Evolutionary conservation across 2,329 filamentous ascomycete genomes (phyloP).

Genomic region (Xylaria sp.): DNA sequence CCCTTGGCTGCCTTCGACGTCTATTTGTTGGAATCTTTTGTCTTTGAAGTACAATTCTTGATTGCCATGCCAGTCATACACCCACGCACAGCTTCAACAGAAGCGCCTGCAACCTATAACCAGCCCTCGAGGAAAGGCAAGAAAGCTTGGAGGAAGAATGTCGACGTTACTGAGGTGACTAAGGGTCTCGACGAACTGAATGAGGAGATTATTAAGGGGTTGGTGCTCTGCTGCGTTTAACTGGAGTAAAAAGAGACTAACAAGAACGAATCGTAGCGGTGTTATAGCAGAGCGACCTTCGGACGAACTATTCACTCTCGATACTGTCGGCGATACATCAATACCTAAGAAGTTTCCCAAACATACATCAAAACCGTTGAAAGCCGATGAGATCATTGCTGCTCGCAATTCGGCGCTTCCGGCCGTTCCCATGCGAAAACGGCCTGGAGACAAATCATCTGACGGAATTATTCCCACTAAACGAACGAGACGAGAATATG

Average conservation of each 20-base stretch:
- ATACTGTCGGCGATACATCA: slow-evolving; percentile 75
- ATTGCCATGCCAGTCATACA: slow-evolving; percentile 65
- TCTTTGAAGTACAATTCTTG: neutral
- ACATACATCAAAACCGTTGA: slow-evolving; percentile 80
- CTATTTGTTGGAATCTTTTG: neutral
- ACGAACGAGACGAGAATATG: slow-evolving; percentile 79
- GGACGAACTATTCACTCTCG: slow-evolving; percentile 85
- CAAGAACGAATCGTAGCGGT: slow-evolving; percentile 68
- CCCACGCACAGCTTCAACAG: slow-evolving; percentile 59
- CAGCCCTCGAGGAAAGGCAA: slow-evolving; percentile 97
- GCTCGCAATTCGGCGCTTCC: slow-evolving; percentile 80
- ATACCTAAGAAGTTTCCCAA: slow-evolving; percentile 73
- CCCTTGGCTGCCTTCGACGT: neutral
- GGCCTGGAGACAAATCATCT: slow-evolving; percentile 73
- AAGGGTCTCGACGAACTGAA: slow-evolving; percentile 85
- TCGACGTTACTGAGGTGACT: slow-evolving; percentile 89
- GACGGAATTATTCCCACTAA: slow-evolving; percentile 81
- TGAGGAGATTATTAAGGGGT: slow-evolving; percentile 93
- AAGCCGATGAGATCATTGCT: slow-evolving; percentile 90
- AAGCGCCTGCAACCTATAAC: slow-evolving; percentile 81
- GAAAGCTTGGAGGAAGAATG: slow-evolving; percentile 98
- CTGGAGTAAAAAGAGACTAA: slow-evolving; percentile 7
- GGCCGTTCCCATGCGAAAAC: slow-evolving; percentile 82
- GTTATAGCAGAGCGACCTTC: slow-evolving; percentile 85
- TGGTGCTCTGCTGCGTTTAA: slow-evolving; percentile 44